phyloP scores from a whole-genome alignment of 2,329 filamentous ascomycete species.

The Chaetomiaceae sp. region DNA sequence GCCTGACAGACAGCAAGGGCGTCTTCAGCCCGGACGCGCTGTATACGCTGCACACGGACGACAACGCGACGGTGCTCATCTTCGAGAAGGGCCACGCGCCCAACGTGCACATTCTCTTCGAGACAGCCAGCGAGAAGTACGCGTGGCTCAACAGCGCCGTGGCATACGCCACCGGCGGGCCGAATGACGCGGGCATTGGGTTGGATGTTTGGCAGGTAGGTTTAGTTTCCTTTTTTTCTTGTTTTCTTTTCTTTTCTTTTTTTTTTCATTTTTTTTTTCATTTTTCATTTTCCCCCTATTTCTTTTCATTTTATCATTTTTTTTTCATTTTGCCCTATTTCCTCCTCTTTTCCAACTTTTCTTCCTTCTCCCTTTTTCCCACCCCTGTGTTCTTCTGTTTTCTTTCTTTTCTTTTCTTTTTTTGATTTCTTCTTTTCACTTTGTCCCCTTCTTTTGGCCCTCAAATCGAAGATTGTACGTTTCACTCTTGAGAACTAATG shows the following conservation, averaged over 20 bases:
- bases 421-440: too few species aligned
- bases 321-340: too few species aligned
- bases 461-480: too few species aligned
- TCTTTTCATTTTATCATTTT: too few species aligned
- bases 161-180: constrained; percentile 19
- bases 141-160: constrained; percentile 34
- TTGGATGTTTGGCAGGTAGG: constrained; percentile 27
- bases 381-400: too few species aligned
- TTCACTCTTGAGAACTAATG: too few species aligned
- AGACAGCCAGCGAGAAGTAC: constrained; percentile 34
- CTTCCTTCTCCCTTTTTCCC: too few species aligned
- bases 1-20: constrained; percentile 33
- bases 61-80: constrained; percentile 36
- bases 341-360: too few species aligned
- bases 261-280: too few species aligned
- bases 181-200: constrained; percentile 15
- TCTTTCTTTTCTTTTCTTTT: too few species aligned
- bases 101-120: constrained; percentile 33
- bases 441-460: too few species aligned
- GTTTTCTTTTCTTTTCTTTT: not conserved
- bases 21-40: constrained; percentile 37
- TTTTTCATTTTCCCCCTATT: too few species aligned
- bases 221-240: not conserved
- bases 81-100: constrained; percentile 35
- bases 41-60: constrained; percentile 36